phyloP scores from a whole-genome alignment of 805 yeast genomes.

The fission yeast (Schizosaccharomyces pombe) region ASM294v3 CU329670.1:1793501-1794000 shows the following conservation, averaged over 20 bases:
- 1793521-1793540: conserved; percentile 5
- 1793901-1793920: background rate
- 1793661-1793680: background rate
- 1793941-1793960: background rate
- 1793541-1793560: conserved; percentile 7
- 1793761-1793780: background rate
- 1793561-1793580: conserved; percentile 8
- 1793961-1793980: too few relatives aligned
- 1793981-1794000: background rate
- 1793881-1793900: background rate
- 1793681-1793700: background rate
- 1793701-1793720: background rate
- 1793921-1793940: background rate
- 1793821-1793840: background rate
- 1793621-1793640: background rate
- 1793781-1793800: background rate
- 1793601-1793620: background rate
- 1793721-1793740: background rate
- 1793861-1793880: background rate
- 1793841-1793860: background rate
- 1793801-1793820: background rate
- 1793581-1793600: conserved; percentile 7
- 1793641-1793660: background rate
- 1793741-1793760: conserved; percentile 5
- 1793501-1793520: conserved; percentile 7